Base-by-base conservation (phyloP, 495 filamentous ascomycete genomes). In the Annulohypoxylon maeteangense region DNA sequence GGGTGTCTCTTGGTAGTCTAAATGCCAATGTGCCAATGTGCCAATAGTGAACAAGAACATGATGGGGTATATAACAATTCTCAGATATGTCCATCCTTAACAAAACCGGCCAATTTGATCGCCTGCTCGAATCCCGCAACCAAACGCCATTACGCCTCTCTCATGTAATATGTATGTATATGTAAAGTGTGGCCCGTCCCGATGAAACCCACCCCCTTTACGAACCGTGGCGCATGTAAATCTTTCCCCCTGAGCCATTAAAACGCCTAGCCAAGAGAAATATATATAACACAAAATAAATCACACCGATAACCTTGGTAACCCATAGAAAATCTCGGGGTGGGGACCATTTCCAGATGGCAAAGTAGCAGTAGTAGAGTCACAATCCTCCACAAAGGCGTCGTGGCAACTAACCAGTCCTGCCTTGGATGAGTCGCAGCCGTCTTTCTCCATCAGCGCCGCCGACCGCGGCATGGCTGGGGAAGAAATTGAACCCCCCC, bases 401-500 rank as follows among this genome's bases (percentile, higher is more conserved):
- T 61, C 62, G 71, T 70, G 58, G 58, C 66, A 59, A 53, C 57
- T 74, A 74, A 45, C 67, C 55, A 57, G 65, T 71, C 54, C 75
- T 55, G 32, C 66, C 70, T 64, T 74, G 75, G 7, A 70, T 50
- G 38, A 70, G 74, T 68, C 73, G 58, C n/a, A 67, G 31, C 20
- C 75, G 67, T 64, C 75, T 70, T 44, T 78, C 75, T 55, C 74
- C 62, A 47, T 76, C 74, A 6, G 51, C 38, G 7, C 70, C 65
- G 16, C 70, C 56, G 14, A 65, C 65, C 20, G 70, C 40, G 40
- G 67, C 38, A 55, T 78, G 75, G 36, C 71, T 51, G n/a, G 75
- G 58, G 38, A 78, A 66, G 61, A 78, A 78, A 51, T 67, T 78
- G 47, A 78, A 78, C 4, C 74, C 73, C 27, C 66, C 67, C 22